A percentile compares a stretch with the other conserved stretches of the same genome.
Conservation (phyloP, 495 filamentous ascomycete species). For the Talaromyces adpressus region DNA sequence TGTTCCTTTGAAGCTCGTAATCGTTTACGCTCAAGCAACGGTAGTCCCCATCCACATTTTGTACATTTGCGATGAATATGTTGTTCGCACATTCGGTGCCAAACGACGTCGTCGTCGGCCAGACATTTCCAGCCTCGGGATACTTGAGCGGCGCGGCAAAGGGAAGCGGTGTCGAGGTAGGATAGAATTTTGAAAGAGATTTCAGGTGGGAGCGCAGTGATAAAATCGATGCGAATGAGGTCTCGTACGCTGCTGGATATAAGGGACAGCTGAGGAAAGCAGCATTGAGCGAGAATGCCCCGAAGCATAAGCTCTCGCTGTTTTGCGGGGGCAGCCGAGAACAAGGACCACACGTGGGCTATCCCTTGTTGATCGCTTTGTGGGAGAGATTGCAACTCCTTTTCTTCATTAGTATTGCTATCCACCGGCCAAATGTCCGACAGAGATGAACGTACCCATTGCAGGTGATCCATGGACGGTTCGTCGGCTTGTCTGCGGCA, state of each 20-base stretch:
- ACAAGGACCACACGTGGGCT: conserved; percentile 90
- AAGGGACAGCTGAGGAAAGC: conserved; percentile 92
- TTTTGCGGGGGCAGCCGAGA: conserved; percentile 89
- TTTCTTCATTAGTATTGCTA: conserved; percentile 12
- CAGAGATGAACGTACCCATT: conserved; percentile 52
- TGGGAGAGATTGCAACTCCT: conserved; percentile 78
- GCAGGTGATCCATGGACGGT: conserved; percentile 89
- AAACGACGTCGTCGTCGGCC: conserved; percentile 94
- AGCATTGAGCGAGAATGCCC: conserved; percentile 91
- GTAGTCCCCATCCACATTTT: conserved; percentile 94
- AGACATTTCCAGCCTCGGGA: conserved; percentile 79
- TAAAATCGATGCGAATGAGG: conserved; percentile 91
- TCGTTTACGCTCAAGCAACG: conserved; percentile 79
- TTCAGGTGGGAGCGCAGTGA: conserved; percentile 81
- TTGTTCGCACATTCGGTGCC: conserved; percentile 98
- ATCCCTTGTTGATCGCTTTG: conserved; percentile 86
- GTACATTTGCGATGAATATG: conserved; percentile 95
- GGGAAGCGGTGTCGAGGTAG: conserved; percentile 88
- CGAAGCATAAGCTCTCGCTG: conserved; percentile 93
- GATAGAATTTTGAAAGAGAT: conserved; percentile 89
- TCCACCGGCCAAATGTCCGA: conserved; percentile 1
- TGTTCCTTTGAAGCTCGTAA: conserved; percentile 82
- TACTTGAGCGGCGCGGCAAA: conserved; percentile 96
- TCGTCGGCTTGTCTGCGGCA: conserved; percentile 89
- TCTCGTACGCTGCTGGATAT: conserved; percentile 82